Base-by-base conservation (phyloP, 257 asterid species). In the Nicotiana undulata region DNA sequence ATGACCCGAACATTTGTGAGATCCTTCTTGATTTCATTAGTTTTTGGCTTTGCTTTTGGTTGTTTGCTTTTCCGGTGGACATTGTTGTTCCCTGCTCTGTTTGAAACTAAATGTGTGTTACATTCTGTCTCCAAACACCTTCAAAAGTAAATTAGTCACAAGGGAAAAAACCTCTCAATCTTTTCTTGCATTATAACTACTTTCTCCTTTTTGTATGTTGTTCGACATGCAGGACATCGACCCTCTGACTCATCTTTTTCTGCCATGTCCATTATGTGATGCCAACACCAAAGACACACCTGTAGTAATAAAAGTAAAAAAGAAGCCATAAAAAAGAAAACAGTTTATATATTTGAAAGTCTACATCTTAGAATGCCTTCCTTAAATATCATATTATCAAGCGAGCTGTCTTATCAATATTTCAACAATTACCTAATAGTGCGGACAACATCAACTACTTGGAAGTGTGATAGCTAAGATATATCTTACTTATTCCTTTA, bases 241-340 rank as follows among this genome's bases (percentile, higher is more conserved):
- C 98, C 99, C 90, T 91, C 99, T 13, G 88, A 63, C 83, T 85
- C 91, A 77, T 93, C 94, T 88, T 95, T 95, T 88, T 88, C 97
- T 89, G 98, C 98, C 97, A 95, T 89, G 90, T 91, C 98, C 81
- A 95, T 95, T 84, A 95, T 88, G 85, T 93, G 98, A 89, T 95
- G 97, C 97, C 97, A 95, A 88, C 99, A 95, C 98, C 98, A 95
- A 85, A 93, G 91, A 87, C 99, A 95, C 77, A 93, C 86, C 99
- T 95, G 90, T 58, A 82, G 74, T 3, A 82, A 53, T 74, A 75
- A 63, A 24, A 26, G 44, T 0, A 15, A 26, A 49, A 74, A 46
- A 49, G 34, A 51, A 74, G 26, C 61, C 46, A 49, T 44, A 24
- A 74, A 49, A 26, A 74, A 74, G 40, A 51, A 24, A 72, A 22